Conservation (phyloP, 495 filamentous ascomycete species). For the Trichocladium antarcticum region DNA sequence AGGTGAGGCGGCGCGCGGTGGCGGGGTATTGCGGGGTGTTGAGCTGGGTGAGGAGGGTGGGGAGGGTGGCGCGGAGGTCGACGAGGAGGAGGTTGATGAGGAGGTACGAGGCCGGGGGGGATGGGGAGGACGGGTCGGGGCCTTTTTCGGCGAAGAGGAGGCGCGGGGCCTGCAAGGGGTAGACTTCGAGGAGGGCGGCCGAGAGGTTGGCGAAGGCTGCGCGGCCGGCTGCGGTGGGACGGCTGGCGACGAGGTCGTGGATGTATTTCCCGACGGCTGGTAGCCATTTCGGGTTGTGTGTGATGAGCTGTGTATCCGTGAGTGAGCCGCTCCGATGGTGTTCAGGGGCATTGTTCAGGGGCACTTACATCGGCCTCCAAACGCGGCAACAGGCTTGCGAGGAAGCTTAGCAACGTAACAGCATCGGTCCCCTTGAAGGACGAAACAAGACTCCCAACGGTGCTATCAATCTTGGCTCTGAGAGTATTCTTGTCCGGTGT, state of each 20-base stretch:
- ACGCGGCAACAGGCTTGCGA: slow-evolving; percentile 34
- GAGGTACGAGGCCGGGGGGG: slow-evolving; percentile 43
- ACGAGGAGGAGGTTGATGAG: slow-evolving; percentile 50
- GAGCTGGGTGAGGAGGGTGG: slow-evolving; percentile 45
- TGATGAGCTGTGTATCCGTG: slow-evolving; percentile 16
- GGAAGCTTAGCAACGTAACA: slow-evolving; percentile 39
- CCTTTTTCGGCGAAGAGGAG: slow-evolving; percentile 37
- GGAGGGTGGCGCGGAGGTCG: slow-evolving; percentile 51
- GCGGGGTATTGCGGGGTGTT: slow-evolving; percentile 38
- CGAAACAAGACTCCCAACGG: slow-evolving; percentile 34
- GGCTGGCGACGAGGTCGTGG: slow-evolving; percentile 33
- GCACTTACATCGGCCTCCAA: slow-evolving; percentile 31
- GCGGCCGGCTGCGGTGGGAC: slow-evolving; percentile 38
- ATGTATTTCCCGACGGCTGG: slow-evolving; percentile 29
- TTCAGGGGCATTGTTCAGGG: neutral
- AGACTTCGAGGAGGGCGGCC: slow-evolving; percentile 42
- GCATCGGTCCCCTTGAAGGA: slow-evolving; percentile 43
- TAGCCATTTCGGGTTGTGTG: slow-evolving; percentile 35
- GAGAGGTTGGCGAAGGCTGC: slow-evolving; percentile 41
- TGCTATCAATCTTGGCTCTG: slow-evolving; percentile 32
- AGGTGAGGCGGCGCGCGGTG: slow-evolving; percentile 42
- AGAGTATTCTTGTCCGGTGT: slow-evolving; percentile 20
- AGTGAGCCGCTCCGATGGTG: neutral
- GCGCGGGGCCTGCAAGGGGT: slow-evolving; percentile 31
- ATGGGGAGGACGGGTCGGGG: slow-evolving; percentile 26